Percentiles rank a stretch among this genome's conserved stretches.
Evolutionary conservation across 345 rosid species (phyloP).

Genomic region (Gossypium australe): DNA sequence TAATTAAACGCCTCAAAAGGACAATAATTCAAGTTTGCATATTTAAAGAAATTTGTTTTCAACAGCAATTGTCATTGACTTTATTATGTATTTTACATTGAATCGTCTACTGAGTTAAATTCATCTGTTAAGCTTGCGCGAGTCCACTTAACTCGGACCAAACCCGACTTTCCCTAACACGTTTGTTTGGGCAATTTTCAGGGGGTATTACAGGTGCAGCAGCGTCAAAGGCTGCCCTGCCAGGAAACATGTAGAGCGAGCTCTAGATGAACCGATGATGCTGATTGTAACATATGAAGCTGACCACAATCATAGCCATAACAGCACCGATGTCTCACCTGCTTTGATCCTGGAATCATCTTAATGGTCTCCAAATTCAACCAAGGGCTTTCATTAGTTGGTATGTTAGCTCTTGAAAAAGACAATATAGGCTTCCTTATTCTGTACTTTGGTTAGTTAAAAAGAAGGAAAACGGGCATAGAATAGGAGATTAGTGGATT

Average conservation of each 20-base stretch:
- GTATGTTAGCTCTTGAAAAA: conserved; percentile 13
- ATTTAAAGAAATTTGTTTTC: conserved; percentile 8
- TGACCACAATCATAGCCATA: conserved; percentile 55
- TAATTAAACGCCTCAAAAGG: conserved; percentile 7
- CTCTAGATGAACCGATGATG: conserved; percentile 67
- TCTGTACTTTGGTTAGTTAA: conserved; percentile 7
- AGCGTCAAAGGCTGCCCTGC: conserved; percentile 88
- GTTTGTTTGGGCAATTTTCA: conserved; percentile 15
- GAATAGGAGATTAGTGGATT: conserved; percentile 33
- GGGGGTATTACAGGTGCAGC: conserved; percentile 95
- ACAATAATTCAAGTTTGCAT: background rate
- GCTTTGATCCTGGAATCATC: conserved; percentile 58
- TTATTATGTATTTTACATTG: background rate
- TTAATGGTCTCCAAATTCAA: conserved; percentile 9
- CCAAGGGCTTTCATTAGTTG: conserved; percentile 13
- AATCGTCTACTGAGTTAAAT: conserved; percentile 12
- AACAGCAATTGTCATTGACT: conserved; percentile 13
- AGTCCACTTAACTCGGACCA: conserved; percentile 7
- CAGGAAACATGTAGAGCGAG: conserved; percentile 90
- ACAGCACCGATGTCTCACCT: conserved; percentile 24
- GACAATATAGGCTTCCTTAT: conserved; percentile 31
- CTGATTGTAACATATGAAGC: conserved; percentile 84
- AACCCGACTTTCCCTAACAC: conserved; percentile 13
- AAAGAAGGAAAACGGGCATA: background rate
- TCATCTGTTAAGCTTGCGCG: background rate